Evolutionary conservation across 345 rosid species (phyloP).

Genomic region (Pelargonium nanum): DNA sequence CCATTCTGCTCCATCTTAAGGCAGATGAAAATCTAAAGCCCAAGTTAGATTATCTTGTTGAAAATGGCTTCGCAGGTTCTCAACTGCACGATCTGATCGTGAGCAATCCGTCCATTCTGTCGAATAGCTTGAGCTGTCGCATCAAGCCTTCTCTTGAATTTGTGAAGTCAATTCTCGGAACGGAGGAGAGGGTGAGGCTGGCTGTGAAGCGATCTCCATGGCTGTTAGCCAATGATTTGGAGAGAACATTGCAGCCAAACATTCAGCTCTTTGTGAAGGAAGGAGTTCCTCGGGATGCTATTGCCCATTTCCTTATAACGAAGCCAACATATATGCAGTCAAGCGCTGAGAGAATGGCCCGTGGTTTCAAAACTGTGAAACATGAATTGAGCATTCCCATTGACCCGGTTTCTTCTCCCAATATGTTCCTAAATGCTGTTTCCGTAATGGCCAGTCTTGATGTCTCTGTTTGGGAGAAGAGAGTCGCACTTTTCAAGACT

Average conservation of each 20-base stretch:
- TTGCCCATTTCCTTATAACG: background rate
- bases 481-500: conserved; percentile 18
- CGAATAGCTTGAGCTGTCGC: conserved; percentile 7
- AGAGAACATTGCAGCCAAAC: conserved; percentile 10
- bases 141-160: conserved; percentile 14
- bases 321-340: conserved; percentile 5
- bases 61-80: conserved; percentile 12
- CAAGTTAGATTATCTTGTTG: conserved; percentile 12
- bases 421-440: conserved; percentile 13
- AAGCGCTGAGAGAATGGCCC: conserved; percentile 6
- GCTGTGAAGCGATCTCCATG: conserved; percentile 14
- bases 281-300: conserved; percentile 8
- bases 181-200: conserved; percentile 3
- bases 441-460: conserved; percentile 4
- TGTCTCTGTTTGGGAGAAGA: conserved; percentile 11
- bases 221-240: conserved; percentile 7
- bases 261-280: conserved; percentile 10
- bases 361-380: conserved; percentile 7
- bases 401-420: conserved; percentile 2
- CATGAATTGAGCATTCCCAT: conserved; percentile 6
- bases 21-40: conserved; percentile 8
- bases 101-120: conserved; percentile 7
- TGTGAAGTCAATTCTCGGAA: conserved; percentile 5
- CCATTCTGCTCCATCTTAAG: conserved; percentile 1
- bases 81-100: conserved; percentile 11